Percentiles rank a stretch among this genome's conserved stretches.
phyloP scores from a whole-genome alignment of 805 yeast genomes.

The Candida vaughaniae region DNA sequence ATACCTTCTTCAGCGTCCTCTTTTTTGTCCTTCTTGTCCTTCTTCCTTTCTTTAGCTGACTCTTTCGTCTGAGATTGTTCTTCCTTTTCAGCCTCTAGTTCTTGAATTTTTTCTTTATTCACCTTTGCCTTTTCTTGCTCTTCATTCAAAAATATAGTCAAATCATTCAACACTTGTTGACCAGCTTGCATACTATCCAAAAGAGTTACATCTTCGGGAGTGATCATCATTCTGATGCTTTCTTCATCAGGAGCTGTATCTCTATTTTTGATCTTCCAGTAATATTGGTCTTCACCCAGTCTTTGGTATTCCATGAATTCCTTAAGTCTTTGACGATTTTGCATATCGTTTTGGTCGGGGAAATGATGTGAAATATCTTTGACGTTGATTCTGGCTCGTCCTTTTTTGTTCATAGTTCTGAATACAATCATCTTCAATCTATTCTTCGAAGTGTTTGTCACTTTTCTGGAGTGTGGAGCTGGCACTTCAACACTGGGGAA shows the following conservation, averaged over 20 bases:
- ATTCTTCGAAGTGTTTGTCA: constrained; percentile 88
- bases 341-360: constrained; percentile 97
- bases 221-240: constrained; percentile 73
- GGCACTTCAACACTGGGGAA: constrained; percentile 95
- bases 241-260: constrained; percentile 72
- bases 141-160: constrained; percentile 47
- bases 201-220: constrained; percentile 87
- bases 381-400: constrained; percentile 72
- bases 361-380: constrained; percentile 88
- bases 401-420: constrained; percentile 75
- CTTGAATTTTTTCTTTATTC: constrained; percentile 27
- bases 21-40: constrained; percentile 30
- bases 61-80: constrained; percentile 32
- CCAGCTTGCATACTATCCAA: constrained; percentile 92
- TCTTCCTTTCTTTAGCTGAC: constrained; percentile 20
- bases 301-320: constrained; percentile 98
- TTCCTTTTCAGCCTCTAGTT: constrained; percentile 35
- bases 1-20: constrained; percentile 51
- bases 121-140: constrained; percentile 15
- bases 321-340: constrained; percentile 89
- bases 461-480: constrained; percentile 96
- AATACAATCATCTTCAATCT: constrained; percentile 91
- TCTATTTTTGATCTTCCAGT: constrained; percentile 75
- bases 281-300: constrained; percentile 85
- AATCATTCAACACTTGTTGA: constrained; percentile 85